These are phyloP conservation scores for Aspergillus felis DNA, from an alignment of 2,329 filamentous ascomycete genomes.

Conservation along the genomic window DNA sequence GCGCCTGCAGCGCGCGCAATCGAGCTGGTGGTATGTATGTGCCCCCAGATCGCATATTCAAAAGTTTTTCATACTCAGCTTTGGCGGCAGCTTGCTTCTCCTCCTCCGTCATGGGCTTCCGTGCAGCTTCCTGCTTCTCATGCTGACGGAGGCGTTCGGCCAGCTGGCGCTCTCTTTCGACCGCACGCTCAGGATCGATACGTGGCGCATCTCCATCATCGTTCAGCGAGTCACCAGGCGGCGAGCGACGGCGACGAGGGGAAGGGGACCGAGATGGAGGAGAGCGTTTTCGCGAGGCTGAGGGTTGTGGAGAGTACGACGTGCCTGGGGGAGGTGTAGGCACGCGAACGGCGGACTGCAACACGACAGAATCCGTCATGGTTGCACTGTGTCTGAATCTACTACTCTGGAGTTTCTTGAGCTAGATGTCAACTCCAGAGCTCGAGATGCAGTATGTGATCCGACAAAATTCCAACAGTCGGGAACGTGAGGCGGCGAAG, in stretches of 20 bases:
- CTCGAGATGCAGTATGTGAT: constrained; percentile 3
- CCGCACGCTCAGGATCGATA: constrained; percentile 48
- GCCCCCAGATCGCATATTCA: constrained; percentile 89
- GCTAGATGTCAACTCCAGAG: constrained; percentile 1
- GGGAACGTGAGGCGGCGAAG: constrained; percentile 18
- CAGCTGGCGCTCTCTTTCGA: constrained; percentile 49
- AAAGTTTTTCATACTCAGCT: constrained; percentile 87
- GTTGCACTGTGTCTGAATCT: constrained; percentile 11
- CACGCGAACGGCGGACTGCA: constrained; percentile 57
- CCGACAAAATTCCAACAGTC: neutral
- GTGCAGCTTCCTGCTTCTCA: constrained; percentile 44
- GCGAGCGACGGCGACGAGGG: constrained; percentile 48
- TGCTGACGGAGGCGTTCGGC: constrained; percentile 52
- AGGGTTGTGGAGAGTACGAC: constrained; percentile 46
- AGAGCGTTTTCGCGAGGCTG: constrained; percentile 54
- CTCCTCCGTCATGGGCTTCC: constrained; percentile 63
- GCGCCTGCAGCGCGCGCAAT: constrained; percentile 84
- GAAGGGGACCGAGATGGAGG: constrained; percentile 53
- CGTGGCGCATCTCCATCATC: constrained; percentile 42
- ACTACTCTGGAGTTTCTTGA: constrained; percentile 12
- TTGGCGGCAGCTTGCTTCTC: constrained; percentile 85
- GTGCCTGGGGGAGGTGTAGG: constrained; percentile 52
- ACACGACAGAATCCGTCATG: constrained; percentile 43
- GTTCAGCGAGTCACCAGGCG: constrained; percentile 34
- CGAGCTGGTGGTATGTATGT: constrained; percentile 94